Percentiles rank a stretch among this genome's conserved stretches.
phyloP scores from a whole-genome alignment of 1,284 basidiomycete genomes.

The Gymnopus androsaceus region DNA sequence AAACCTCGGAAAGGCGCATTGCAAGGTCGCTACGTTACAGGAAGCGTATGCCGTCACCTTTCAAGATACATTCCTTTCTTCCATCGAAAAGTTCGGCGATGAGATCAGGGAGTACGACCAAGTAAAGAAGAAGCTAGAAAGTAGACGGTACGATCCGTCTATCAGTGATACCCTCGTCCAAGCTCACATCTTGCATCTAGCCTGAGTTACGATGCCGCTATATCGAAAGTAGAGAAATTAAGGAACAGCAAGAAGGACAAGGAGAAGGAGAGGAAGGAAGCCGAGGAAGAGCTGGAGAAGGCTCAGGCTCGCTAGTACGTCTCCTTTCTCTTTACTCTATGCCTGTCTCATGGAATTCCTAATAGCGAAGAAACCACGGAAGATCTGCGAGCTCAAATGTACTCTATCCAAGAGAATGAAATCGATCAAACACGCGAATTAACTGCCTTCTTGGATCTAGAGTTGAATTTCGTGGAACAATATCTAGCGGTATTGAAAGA shows the following conservation, averaged over 20 bases:
- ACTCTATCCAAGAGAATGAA: conserved; percentile 77
- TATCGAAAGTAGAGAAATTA: conserved; percentile 64
- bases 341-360: conserved; percentile 9
- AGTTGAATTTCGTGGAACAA: conserved; percentile 72
- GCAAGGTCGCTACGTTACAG: conserved; percentile 78
- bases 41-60: conserved; percentile 75
- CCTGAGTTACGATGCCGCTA: conserved; percentile 74
- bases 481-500: conserved; percentile 73
- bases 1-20: conserved; percentile 77
- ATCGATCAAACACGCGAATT: conserved; percentile 69
- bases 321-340: not conserved
- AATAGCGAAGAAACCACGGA: conserved; percentile 79
- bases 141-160: conserved; percentile 55
- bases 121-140: conserved; percentile 79
- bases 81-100: conserved; percentile 60
- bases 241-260: conserved; percentile 36
- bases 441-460: conserved; percentile 66
- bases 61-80: conserved; percentile 68
- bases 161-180: not conserved
- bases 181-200: conserved; percentile 38
- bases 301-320: conserved; percentile 18
- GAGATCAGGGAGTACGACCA: conserved; percentile 74
- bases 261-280: conserved; percentile 16
- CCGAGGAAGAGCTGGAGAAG: conserved; percentile 17
- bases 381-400: conserved; percentile 75